A percentile compares a stretch with the other conserved stretches of the same genome.
phyloP scores from a whole-genome alignment of 2,329 filamentous ascomycete species.

The Epichloe festucae region DNA sequence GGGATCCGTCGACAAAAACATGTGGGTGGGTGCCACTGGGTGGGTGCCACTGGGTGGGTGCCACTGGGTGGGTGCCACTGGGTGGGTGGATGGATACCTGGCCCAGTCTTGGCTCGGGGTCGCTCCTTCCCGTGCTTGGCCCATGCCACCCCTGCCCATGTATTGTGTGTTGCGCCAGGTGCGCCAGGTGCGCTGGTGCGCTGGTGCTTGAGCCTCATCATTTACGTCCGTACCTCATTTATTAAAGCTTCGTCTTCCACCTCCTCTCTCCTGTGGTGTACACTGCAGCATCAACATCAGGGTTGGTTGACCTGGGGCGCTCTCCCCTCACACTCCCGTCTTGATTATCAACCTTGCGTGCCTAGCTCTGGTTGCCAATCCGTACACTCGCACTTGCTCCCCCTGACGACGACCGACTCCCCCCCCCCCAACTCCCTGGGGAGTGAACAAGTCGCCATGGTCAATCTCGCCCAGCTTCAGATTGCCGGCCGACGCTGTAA shows the following conservation, averaged over 20 bases:
- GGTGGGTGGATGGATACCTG: not conserved
- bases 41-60: not conserved
- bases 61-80: too few relatives aligned
- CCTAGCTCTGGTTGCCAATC: not conserved
- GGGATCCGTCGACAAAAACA: too few relatives aligned
- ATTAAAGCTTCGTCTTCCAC: not conserved
- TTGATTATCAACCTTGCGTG: not conserved
- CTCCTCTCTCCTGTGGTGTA: not conserved
- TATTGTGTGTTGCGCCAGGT: too few relatives aligned
- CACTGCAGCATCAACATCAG: not conserved
- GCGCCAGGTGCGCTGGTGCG: too few relatives aligned
- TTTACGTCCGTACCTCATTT: not conserved
- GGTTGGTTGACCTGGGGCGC: not conserved
- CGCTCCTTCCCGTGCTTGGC: not conserved
- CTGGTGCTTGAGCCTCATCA: not conserved
- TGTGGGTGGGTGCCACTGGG: too few relatives aligned
- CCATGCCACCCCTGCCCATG: not conserved
- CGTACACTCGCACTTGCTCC: not conserved
- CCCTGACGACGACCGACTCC: not conserved
- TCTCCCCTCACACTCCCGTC: not conserved
- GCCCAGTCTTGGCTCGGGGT: not conserved
- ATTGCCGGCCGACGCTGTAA: constrained; percentile 1
- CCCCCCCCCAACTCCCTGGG: too few relatives aligned
- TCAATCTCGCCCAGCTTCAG: constrained; percentile 1
- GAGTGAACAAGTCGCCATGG: not conserved